A percentile compares a stretch with the other conserved stretches of the same genome.
These are phyloP conservation scores for Ceratocystis eucalypticola DNA, from an alignment of 2,329 filamentous ascomycete genomes.

Conservation along the genomic window DNA sequence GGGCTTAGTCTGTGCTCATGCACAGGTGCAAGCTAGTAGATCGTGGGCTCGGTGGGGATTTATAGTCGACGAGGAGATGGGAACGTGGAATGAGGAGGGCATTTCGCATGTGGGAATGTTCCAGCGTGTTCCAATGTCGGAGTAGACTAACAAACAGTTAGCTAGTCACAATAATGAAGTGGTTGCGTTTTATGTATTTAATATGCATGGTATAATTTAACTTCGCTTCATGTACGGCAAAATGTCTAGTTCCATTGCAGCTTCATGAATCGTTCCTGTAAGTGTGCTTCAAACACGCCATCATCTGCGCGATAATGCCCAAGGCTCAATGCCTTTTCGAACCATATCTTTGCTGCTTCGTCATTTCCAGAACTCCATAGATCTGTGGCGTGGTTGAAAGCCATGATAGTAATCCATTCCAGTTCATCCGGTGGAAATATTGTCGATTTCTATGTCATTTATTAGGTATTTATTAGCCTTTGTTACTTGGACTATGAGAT, in stretches of 20 bases:
- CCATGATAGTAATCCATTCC: slow-evolving; percentile 58
- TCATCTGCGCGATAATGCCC: slow-evolving; percentile 45
- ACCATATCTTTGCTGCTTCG: slow-evolving; percentile 45
- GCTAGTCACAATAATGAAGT: no score
- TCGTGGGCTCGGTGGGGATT: slow-evolving; percentile 66
- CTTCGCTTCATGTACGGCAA: background rate
- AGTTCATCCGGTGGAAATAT: slow-evolving; percentile 53
- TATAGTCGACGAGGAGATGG: slow-evolving; percentile 55
- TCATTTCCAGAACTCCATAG: slow-evolving; percentile 44
- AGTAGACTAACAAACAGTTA: background rate
- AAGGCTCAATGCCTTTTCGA: slow-evolving; percentile 46
- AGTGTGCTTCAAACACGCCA: slow-evolving; percentile 31
- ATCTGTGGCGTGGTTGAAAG: slow-evolving; percentile 60
- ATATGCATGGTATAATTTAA: background rate
- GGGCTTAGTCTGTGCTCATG: slow-evolving; percentile 66
- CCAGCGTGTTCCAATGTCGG: slow-evolving; percentile 30
- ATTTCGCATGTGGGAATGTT: slow-evolving; percentile 83
- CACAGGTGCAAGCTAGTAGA: slow-evolving; percentile 51
- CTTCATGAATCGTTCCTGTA: slow-evolving; percentile 34
- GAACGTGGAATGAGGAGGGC: slow-evolving; percentile 69
- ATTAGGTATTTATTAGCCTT: slow-evolving; percentile 9
- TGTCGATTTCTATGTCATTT: slow-evolving; percentile 14
- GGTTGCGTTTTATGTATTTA: background rate
- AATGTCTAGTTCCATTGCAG: slow-evolving; percentile 25
- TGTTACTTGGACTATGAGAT: background rate